Conservation (phyloP, 2,329 filamentous ascomycete genomes). For the Penicillium oxalicum region DNA sequence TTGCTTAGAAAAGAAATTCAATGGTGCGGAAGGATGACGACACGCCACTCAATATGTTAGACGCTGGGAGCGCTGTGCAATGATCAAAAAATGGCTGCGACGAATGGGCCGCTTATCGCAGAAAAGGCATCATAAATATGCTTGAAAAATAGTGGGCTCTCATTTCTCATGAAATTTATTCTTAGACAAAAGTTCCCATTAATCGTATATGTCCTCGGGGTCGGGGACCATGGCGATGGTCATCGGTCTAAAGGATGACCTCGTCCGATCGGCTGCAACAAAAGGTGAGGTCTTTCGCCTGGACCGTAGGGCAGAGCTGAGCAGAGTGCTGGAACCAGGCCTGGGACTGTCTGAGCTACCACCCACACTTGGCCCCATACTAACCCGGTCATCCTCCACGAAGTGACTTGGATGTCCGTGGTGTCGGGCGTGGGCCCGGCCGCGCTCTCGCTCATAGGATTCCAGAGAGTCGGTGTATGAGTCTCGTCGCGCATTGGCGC, state of each 20-base stretch:
- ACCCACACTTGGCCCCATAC: slow-evolving; percentile 7
- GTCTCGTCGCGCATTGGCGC: slow-evolving; percentile 5
- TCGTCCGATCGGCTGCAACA: slow-evolving; percentile 18
- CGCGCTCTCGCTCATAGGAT: neutral
- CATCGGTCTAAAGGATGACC: slow-evolving; percentile 20
- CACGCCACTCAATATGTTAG: neutral
- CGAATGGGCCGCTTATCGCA: neutral
- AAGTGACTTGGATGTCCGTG: neutral
- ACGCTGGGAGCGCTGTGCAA: slow-evolving; percentile 5
- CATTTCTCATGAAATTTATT: too few relatives aligned
- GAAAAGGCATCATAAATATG: neutral
- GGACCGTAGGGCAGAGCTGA: slow-evolving; percentile 10
- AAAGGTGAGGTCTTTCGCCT: slow-evolving; percentile 14
- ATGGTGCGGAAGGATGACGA: neutral
- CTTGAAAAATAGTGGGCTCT: neutral
- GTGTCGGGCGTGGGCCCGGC: neutral
- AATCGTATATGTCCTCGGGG: slow-evolving; percentile 33
- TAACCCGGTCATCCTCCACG: slow-evolving; percentile 12
- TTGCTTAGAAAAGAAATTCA: too few relatives aligned
- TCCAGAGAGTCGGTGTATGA: slow-evolving; percentile 10
- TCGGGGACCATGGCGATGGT: slow-evolving; percentile 35
- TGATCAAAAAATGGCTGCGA: neutral
- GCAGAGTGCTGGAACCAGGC: slow-evolving; percentile 4
- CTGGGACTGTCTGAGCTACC: slow-evolving; percentile 7
- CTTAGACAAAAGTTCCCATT: neutral